A percentile compares a stretch with the other conserved stretches of the same genome.
These are phyloP conservation scores for Exophiala spinifera DNA, from an alignment of 2,329 filamentous ascomycete genomes.

Conservation along the genomic window DNA sequence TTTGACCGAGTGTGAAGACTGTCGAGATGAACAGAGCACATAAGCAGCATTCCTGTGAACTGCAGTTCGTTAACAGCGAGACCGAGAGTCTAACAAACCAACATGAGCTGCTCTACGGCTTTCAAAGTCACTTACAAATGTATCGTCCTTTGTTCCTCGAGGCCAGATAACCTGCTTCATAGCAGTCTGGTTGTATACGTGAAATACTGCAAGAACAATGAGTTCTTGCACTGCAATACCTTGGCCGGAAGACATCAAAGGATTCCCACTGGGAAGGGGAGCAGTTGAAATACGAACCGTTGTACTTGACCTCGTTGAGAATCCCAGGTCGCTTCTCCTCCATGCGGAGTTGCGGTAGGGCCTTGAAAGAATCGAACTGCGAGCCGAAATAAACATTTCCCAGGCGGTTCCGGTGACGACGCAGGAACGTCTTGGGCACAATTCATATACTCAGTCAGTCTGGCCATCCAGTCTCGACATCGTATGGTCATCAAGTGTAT, in stretches of 20 bases:
- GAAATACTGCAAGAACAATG: conserved; percentile 5
- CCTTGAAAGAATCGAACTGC: conserved; percentile 10
- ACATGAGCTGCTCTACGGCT: background rate
- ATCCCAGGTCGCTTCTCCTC: conserved; percentile 13
- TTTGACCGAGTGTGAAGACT: conserved; percentile 1
- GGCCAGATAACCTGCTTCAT: conserved; percentile 17
- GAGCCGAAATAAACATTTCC: conserved; percentile 18
- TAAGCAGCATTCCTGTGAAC: conserved; percentile 16
- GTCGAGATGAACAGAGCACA: conserved; percentile 19
- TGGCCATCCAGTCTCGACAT: background rate
- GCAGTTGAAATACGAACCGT: conserved; percentile 1
- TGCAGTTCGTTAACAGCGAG: background rate
- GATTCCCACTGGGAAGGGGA: background rate
- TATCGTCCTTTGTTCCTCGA: conserved; percentile 5
- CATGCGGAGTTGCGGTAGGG: conserved; percentile 9
- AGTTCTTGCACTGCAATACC: too few species aligned
- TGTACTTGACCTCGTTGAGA: conserved; percentile 14
- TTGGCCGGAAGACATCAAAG: background rate
- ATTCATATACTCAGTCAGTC: conserved; percentile 1
- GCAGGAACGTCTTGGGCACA: background rate
- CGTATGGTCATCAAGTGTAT: too few species aligned
- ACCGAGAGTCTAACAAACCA: background rate
- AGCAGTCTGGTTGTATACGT: conserved; percentile 9
- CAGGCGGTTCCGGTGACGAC: conserved; percentile 4
- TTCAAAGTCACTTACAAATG: background rate